Conservation (phyloP, 2,329 filamentous ascomycete species). For the Cercospora sp. region DNA sequence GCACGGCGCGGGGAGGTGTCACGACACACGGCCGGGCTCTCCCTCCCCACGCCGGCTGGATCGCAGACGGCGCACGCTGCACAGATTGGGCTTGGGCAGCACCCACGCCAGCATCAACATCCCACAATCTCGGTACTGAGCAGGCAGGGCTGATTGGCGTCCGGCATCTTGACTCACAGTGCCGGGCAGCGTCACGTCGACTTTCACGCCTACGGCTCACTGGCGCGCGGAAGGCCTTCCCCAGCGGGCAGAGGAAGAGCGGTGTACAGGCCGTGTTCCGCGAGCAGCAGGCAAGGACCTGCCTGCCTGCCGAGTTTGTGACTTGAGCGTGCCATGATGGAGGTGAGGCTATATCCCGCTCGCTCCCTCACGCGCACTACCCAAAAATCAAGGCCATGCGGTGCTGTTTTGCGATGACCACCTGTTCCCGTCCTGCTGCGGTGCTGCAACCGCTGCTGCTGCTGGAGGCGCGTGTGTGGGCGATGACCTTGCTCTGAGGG, state of each 20-base stretch:
- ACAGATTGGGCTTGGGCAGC: not conserved
- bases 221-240: constrained; percentile 18
- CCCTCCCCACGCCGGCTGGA: not conserved
- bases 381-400: not conserved
- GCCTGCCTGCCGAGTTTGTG: constrained; percentile 19
- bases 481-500: constrained; percentile 4
- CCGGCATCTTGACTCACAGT: constrained; percentile 24
- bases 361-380: not conserved
- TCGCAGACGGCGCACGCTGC: not conserved
- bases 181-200: constrained; percentile 22
- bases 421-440: constrained; percentile 8
- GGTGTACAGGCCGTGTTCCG: constrained; percentile 18
- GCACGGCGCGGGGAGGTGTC: not conserved
- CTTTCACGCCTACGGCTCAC: constrained; percentile 15
- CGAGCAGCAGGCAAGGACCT: constrained; percentile 17
- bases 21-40: not conserved
- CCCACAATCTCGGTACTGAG: constrained; percentile 20
- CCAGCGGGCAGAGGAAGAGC: constrained; percentile 15
- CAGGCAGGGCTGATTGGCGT: constrained; percentile 10
- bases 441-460: not conserved
- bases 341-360: constrained; percentile 20
- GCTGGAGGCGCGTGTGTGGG: constrained; percentile 11
- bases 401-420: constrained; percentile 15
- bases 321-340: constrained; percentile 23
- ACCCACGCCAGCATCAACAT: not conserved